phyloP scores from a whole-genome alignment of 2,329 filamentous ascomycete species.

The Plenodomus tracheiphilus region DNA sequence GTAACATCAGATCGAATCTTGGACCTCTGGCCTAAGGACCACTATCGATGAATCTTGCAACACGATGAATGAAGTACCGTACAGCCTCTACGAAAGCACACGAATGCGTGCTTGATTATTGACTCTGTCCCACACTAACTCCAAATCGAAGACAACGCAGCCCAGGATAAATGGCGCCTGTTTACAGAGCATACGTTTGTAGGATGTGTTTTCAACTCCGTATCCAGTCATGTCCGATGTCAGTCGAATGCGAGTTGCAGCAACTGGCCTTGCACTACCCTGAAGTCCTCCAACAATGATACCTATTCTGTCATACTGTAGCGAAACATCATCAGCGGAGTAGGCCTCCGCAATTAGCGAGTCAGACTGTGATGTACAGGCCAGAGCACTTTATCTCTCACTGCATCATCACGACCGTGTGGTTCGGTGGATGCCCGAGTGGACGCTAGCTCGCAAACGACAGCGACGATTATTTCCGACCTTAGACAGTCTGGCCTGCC shows the following conservation, averaged over 20 bases:
- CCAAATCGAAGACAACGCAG: too few species aligned
- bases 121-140: too few species aligned
- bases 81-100: too few species aligned
- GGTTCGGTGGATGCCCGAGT: not conserved
- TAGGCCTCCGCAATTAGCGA: not conserved
- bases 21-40: too few species aligned
- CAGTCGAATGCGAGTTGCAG: not conserved
- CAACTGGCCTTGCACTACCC: not conserved
- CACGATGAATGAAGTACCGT: too few species aligned
- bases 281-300: not conserved
- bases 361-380: not conserved
- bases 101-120: too few species aligned
- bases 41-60: too few species aligned
- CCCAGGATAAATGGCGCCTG: not conserved
- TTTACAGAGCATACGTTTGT: not conserved
- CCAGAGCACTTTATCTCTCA: not conserved
- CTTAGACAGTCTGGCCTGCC: not conserved
- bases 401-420: not conserved
- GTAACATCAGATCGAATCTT: too few species aligned
- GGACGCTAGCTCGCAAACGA: not conserved
- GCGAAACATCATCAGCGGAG: not conserved
- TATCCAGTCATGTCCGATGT: not conserved
- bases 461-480: slow-evolving; percentile 3
- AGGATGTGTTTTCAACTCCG: not conserved
- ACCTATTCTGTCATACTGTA: not conserved